These are phyloP conservation scores for Auriscalpium vulgare DNA, from an alignment of 768 basidiomycete species.

Conservation along the genomic window DNA sequence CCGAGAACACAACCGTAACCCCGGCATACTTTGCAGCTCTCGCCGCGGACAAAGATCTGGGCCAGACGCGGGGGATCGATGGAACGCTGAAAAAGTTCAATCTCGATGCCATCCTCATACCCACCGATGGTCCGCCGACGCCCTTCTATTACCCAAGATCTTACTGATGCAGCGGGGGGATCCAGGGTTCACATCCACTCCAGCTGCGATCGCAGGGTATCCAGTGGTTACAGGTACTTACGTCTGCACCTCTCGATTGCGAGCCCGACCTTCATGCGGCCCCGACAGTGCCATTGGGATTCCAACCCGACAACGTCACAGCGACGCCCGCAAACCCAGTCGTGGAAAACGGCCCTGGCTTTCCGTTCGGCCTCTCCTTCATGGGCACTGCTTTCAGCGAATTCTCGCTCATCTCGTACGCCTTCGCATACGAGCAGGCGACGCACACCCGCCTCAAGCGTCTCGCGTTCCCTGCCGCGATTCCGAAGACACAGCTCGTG, in stretches of 20 bases:
- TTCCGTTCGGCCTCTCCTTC: constrained; percentile 20
- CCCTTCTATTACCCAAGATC: neutral
- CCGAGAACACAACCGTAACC: constrained; percentile 21
- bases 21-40: constrained; percentile 25
- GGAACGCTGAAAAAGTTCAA: constrained; percentile 22
- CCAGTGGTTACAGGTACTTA: constrained; percentile 13
- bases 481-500: constrained; percentile 19
- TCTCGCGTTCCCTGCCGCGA: constrained; percentile 15
- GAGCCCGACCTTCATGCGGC: neutral
- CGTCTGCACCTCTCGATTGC: neutral
- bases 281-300: constrained; percentile 16
- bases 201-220: constrained; percentile 17
- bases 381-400: constrained; percentile 22
- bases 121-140: constrained; percentile 22
- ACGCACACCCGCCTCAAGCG: constrained; percentile 18
- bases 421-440: constrained; percentile 23
- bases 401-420: constrained; percentile 17
- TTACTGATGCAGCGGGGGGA: neutral
- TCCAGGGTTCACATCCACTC: constrained; percentile 8
- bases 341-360: constrained; percentile 16
- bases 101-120: constrained; percentile 26
- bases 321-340: constrained; percentile 10
- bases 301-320: constrained; percentile 16
- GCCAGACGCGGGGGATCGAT: constrained; percentile 27
- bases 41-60: constrained; percentile 24